Base-by-base conservation (phyloP, 805 yeast species). In the Cephaloascus albidus region DNA sequence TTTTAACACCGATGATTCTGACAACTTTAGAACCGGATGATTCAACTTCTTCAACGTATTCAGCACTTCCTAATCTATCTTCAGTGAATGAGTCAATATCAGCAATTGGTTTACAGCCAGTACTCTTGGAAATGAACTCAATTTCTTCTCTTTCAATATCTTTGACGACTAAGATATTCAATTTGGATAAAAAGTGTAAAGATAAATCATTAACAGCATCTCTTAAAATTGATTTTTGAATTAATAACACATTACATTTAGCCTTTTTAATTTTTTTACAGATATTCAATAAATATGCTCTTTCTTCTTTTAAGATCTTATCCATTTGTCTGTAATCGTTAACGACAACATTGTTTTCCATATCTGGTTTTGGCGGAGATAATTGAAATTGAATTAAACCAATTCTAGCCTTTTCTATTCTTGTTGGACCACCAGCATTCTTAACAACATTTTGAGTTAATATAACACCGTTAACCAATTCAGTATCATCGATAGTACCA, bases 271-370 rank as follows among this genome's bases (percentile, higher is more conserved):
- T 87, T 58, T 86, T 87, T 64, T 93, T 93, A 70, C 96, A 89
- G 58, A 93, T 85, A 60, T 90, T 90, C 57, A 93, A 74, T 55
- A 93, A 68, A 58, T 93, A 93, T 20, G 96, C 93, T 59, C 99
- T 81, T 71, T 93, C 98, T 65, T 93, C 99, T 58, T 94, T 93
- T 57, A 93, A 72, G 51, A 93, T 93, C 68, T 90, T 93, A 64
- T 93, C 99, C 99, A 93, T 93, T 65, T 93, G 98, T 63, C 98
- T 78, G 69, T 93, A 93, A 62, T 93, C 99, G 57, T 85, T 93
- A 40, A 93, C 97, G 42, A 93, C 95, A 37, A 93, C 90, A 57
- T 89, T 90, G 62, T 93, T 93, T 67, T 93, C 98, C 83, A 94
- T 83, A 57, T 88, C 97, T 17, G 97, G 97, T 58, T 88, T 88